phyloP scores from a whole-genome alignment of 805 yeast genomes.

The Dipodascus albidus region DNA sequence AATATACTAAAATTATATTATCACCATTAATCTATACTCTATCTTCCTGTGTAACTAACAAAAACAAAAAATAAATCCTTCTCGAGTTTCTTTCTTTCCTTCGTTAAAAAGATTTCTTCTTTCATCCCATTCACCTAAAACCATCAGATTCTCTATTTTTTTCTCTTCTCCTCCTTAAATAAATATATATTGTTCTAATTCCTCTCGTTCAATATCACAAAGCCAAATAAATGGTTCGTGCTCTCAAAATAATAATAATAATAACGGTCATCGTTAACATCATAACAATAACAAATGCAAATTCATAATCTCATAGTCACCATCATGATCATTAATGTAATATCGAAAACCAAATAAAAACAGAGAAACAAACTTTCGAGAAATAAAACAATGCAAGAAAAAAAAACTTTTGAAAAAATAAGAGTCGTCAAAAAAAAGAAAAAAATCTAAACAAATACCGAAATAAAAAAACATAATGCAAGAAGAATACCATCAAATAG shows the following conservation, averaged over 20 bases:
- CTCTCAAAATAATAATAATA: neutral
- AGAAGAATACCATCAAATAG: neutral
- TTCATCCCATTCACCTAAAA: neutral
- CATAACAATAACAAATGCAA: neutral
- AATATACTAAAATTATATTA: no score
- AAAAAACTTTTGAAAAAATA: neutral
- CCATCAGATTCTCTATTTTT: neutral
- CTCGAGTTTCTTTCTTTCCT: neutral
- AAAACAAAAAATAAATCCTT: neutral
- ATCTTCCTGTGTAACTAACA: conserved; percentile 1
- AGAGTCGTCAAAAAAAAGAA: neutral
- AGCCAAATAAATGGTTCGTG: neutral
- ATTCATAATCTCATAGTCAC: neutral
- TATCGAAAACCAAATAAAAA: neutral
- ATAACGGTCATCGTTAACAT: neutral
- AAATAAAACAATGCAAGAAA: neutral
- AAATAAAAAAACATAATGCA: conserved; percentile 1
- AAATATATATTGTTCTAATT: neutral
- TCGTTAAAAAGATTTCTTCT: neutral
- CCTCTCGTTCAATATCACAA: neutral
- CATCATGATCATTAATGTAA: neutral
- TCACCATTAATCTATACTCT: conserved; percentile 1
- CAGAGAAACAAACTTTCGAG: neutral
- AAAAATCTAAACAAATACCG: neutral
- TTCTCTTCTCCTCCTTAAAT: neutral